Conservation (phyloP, 140 eudicot genomes). For the Bidens hawaiensis region DNA sequence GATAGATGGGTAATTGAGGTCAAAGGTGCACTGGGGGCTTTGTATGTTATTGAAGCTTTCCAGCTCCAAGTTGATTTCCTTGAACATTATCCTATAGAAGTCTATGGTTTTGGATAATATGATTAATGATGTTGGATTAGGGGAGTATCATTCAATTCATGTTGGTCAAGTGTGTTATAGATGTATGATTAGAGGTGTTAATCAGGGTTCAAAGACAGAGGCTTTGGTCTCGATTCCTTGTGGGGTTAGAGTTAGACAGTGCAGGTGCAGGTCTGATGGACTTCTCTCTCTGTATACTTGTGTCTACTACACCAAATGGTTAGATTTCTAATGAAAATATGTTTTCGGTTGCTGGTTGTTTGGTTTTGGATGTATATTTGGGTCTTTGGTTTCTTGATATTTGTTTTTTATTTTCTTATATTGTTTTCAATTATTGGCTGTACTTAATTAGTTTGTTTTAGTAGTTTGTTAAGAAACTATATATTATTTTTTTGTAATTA, state of each 20-base stretch:
- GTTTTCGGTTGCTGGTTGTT: neutral
- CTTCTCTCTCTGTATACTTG: conserved; percentile 70
- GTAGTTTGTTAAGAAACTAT: no score
- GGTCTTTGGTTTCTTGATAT: neutral
- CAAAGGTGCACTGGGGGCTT: no score
- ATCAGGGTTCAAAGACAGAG: conserved; percentile 34
- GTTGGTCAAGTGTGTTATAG: conserved; percentile 62
- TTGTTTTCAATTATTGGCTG: no score
- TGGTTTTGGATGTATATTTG: conserved; percentile 19
- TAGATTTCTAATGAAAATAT: conserved; percentile 34
- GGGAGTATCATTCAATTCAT: conserved; percentile 59
- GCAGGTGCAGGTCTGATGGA: conserved; percentile 81
- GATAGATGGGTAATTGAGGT: no score
- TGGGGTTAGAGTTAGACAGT: conserved; percentile 55
- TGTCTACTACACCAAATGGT: conserved; percentile 66
- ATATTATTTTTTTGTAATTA: no score
- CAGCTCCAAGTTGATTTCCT: no score
- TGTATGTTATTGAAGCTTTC: no score
- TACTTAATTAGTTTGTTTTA: no score
- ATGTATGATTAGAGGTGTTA: conserved; percentile 33
- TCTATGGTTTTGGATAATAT: conserved; percentile 68
- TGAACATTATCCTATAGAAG: no score
- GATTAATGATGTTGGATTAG: conserved; percentile 68
- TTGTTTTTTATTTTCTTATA: no score
- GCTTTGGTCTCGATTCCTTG: conserved; percentile 80